Evolutionary conservation across 164 flowering plant genomes (phyloP).

Genomic region (Hamamelis virginiana): DNA sequence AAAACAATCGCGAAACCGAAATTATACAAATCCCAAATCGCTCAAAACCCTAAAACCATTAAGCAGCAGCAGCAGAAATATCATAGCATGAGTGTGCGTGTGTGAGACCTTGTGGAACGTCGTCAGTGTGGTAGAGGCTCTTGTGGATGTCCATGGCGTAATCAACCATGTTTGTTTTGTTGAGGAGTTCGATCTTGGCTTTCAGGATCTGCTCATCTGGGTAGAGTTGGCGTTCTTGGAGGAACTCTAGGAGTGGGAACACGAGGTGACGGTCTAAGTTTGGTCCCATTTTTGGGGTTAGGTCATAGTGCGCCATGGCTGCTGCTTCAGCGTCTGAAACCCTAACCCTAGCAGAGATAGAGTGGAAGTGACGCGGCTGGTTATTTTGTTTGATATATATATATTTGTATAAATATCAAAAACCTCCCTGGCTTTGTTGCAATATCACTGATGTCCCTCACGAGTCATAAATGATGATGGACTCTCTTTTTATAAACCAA

Average conservation of each 20-base stretch:
- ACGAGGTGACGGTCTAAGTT: slow-evolving; percentile 84
- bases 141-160: slow-evolving; percentile 98
- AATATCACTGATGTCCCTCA: too few species aligned
- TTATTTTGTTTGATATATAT: too few species aligned
- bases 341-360: slow-evolving; percentile 5
- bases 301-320: slow-evolving; percentile 70
- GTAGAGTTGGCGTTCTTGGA: slow-evolving; percentile 69
- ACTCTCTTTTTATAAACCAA: too few species aligned
- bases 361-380: background rate
- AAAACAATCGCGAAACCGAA: too few species aligned
- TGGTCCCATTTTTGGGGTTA: slow-evolving; percentile 71
- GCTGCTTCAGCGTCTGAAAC: background rate
- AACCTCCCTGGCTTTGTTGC: too few species aligned
- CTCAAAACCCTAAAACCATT: too few species aligned
- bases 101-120: slow-evolving; percentile 75
- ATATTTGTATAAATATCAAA: too few species aligned
- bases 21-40: too few species aligned
- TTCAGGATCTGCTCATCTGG: slow-evolving; percentile 76
- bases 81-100: too few species aligned
- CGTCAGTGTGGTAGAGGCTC: slow-evolving; percentile 83
- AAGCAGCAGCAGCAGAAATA: background rate
- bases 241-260: slow-evolving; percentile 81
- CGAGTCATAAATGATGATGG: too few species aligned
- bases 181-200: slow-evolving; percentile 82
- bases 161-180: slow-evolving; percentile 96